Conservation (phyloP, 306 rosid genomes). For the Vigna trinervia region DNA sequence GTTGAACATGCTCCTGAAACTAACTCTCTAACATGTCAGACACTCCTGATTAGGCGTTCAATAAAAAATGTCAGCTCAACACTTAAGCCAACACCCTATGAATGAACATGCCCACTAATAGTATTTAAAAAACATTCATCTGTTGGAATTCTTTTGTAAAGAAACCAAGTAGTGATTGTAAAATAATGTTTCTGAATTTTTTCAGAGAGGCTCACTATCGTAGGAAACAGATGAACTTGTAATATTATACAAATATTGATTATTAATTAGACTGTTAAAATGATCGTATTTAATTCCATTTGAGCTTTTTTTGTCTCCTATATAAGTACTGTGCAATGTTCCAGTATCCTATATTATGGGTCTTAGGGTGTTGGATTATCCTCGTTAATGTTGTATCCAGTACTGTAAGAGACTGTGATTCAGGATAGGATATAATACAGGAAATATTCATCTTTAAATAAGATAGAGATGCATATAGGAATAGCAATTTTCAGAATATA, state of each 20-base stretch:
- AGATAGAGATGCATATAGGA: neutral
- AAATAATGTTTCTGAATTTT: neutral
- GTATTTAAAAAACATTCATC: neutral
- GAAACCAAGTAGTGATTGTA: neutral
- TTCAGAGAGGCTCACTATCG: neutral
- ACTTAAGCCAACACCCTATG: neutral
- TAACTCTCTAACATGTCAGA: neutral
- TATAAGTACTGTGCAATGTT: neutral
- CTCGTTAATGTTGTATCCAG: neutral
- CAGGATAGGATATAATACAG: constrained; percentile 14
- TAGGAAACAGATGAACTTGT: neutral
- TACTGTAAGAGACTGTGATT: neutral
- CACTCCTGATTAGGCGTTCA: neutral
- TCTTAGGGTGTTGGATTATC: neutral
- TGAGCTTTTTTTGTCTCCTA: neutral
- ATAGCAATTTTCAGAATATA: constrained; percentile 18
- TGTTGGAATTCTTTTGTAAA: neutral
- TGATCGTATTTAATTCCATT: neutral
- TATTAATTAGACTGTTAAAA: neutral
- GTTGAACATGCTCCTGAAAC: neutral
- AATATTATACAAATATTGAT: neutral
- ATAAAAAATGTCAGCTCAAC: neutral
- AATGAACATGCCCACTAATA: neutral
- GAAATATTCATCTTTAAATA: constrained; percentile 27
- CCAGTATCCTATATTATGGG: neutral